Conservation (phyloP, 352 stramenopile species). For the Pythium periplocum region DNA sequence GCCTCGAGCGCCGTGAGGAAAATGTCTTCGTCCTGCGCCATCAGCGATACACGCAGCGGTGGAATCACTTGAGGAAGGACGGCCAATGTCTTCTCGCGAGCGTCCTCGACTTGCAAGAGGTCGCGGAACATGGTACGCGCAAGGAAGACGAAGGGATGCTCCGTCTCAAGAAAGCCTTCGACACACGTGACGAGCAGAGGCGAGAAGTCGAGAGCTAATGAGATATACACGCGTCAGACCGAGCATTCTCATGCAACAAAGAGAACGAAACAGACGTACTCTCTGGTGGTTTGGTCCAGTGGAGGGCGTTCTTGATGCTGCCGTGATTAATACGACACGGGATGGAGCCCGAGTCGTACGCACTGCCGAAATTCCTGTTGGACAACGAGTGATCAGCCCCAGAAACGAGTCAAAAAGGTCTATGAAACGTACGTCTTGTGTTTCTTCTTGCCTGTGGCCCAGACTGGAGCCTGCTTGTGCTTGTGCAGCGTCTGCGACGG, state of each 20-base stretch:
- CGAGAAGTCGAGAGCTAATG: constrained; percentile 45
- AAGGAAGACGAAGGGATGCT: constrained; percentile 81
- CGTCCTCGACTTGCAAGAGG: constrained; percentile 52
- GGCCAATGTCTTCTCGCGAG: constrained; percentile 46
- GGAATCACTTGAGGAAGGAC: constrained; percentile 61
- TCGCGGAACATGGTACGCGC: constrained; percentile 67
- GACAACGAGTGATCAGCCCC: not conserved
- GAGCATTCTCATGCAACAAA: not conserved
- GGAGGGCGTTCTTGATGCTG: constrained; percentile 63
- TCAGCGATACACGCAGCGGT: constrained; percentile 50
- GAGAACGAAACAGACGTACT: constrained; percentile 2
- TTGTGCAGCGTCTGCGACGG: constrained; percentile 56
- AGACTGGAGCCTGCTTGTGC: constrained; percentile 73
- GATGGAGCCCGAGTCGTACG: constrained; percentile 64
- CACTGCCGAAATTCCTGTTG: constrained; percentile 56
- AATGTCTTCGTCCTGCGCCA: constrained; percentile 65
- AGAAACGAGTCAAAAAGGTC: not conserved
- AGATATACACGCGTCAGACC: not conserved
- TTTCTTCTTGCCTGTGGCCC: constrained; percentile 62
- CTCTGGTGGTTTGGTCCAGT: constrained; percentile 66
- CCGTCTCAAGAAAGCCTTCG: constrained; percentile 67
- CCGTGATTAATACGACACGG: constrained; percentile 79
- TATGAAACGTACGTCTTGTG: constrained; percentile 57
- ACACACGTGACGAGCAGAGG: constrained; percentile 65
- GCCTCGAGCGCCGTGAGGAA: constrained; percentile 68